Percentiles rank a stretch among this genome's conserved stretches.
Evolutionary conservation across 129 eudicot genomes (phyloP).

Genomic region (Pittosporum tobira): DNA sequence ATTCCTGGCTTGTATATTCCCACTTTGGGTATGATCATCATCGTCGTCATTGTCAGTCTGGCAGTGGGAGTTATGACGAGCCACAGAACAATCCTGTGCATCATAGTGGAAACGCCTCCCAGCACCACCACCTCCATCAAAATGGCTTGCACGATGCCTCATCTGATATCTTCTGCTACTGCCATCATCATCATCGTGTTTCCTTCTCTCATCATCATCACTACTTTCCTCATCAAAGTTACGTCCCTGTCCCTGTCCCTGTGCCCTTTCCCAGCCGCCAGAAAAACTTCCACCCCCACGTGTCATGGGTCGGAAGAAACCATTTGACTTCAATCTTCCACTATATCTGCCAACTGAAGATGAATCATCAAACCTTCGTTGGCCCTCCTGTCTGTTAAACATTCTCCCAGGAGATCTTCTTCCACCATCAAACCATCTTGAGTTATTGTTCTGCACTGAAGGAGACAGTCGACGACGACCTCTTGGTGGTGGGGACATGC

Average conservation of each 20-base stretch:
- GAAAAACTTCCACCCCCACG: conserved; percentile 51
- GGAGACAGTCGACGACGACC: conserved; percentile 36
- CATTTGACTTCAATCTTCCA: conserved; percentile 44
- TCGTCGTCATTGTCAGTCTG: too few species aligned
- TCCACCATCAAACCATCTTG: conserved; percentile 38
- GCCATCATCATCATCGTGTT: conserved; percentile 26
- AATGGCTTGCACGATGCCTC: conserved; percentile 25
- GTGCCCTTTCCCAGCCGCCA: conserved; percentile 14
- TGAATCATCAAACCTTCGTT: conserved; percentile 37
- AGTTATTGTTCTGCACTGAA: conserved; percentile 17
- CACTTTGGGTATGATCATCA: too few species aligned
- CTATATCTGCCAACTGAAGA: conserved; percentile 28
- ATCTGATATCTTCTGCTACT: conserved; percentile 30
- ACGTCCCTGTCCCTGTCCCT: conserved; percentile 24
- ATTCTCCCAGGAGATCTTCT: conserved; percentile 45
- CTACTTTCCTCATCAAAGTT: conserved; percentile 39
- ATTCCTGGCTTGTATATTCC: too few species aligned
- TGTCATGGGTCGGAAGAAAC: conserved; percentile 26
- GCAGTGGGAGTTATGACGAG: conserved; percentile 22
- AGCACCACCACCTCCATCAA: conserved; percentile 28
- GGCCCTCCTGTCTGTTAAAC: conserved; percentile 24
- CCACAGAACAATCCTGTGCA: conserved; percentile 18
- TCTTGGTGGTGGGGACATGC: conserved; percentile 32
- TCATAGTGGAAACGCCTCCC: conserved; percentile 39
- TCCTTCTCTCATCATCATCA: conserved; percentile 22